Base-by-base conservation (phyloP, 1,284 basidiomycete genomes). In the Naganishia sp. region DNA sequence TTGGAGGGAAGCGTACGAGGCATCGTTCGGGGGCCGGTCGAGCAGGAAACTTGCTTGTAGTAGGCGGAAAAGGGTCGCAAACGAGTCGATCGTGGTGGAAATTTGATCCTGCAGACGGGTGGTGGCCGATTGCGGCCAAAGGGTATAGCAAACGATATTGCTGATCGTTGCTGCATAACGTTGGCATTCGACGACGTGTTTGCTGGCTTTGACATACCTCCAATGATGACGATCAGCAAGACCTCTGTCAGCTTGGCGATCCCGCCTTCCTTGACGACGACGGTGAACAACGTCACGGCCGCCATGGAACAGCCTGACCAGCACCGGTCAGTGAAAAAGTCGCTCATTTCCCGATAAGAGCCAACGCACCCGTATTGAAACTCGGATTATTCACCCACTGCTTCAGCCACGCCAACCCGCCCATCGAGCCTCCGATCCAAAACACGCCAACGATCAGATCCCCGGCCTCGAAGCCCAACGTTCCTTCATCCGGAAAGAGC, bases 181-280 rank as follows among this genome's bases (percentile, higher is more conserved):
- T 43, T n/a, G 43, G 42, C 23, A 18, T 35, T 2, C 10, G 7
- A 46, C 13, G 18, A 18, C 23, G 21, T 28, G 28, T 5, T 28
- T 28, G 28, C 28, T 28, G 28, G 28, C 28, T 28, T 28, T 28
- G 31, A 68, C 74, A 66, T 60, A 78, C 77, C 75, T 61, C 94
- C 94, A 61, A 87, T 83, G 43, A 89, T 66, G 50, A 95, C 88
- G 76, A 94, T 90, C 67, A 89, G 83, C 0, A 88, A 82, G 1
- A 92, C 88, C 74, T 88, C 86, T 45, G 89, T 77, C 3, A 93
- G 84, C 0, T 86, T 89, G 49, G 87, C 81, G 45, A 89, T 74
- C 6, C 89, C 90, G 18, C 94, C 95, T 80, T 98, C 94, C 74
- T 92, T 94, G 68, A 96, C 88, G 45, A 97, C 82, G 6, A 94